A percentile compares a stretch with the other conserved stretches of the same genome.
phyloP scores from a whole-genome alignment of 495 filamentous ascomycete genomes.

The Talaromyces ruber region DNA sequence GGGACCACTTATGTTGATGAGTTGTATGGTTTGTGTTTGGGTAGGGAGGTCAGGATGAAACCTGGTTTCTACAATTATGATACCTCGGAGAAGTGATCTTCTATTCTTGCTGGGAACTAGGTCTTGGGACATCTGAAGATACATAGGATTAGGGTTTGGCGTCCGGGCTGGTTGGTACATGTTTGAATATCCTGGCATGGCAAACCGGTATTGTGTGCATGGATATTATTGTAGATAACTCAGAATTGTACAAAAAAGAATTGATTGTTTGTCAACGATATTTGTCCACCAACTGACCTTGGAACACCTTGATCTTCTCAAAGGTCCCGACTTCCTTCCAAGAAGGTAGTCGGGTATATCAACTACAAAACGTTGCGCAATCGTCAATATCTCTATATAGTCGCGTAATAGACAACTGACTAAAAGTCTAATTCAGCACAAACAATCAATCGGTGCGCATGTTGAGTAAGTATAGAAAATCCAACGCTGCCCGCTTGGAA shows the following conservation, averaged over 20 bases:
- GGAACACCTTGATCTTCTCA: too few species aligned
- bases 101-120: background rate
- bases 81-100: background rate
- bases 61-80: background rate
- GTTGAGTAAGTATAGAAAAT: too few species aligned
- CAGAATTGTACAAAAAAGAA: background rate
- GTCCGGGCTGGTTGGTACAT: background rate
- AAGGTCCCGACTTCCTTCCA: too few species aligned
- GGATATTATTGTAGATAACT: background rate
- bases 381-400: too few species aligned
- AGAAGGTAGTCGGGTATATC: too few species aligned
- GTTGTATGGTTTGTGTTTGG: slow-evolving; percentile 29
- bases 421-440: too few species aligned
- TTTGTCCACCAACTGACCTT: background rate
- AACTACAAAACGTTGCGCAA: too few species aligned
- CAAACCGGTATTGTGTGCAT: background rate
- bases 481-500: too few species aligned
- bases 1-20: slow-evolving; percentile 32
- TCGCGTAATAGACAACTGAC: too few species aligned
- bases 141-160: background rate
- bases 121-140: background rate
- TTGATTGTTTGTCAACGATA: background rate
- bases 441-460: too few species aligned
- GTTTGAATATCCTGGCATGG: too few species aligned
- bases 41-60: background rate